Conservation (phyloP, 2,329 filamentous ascomycete genomes). For the Apiospora sp. region DNA sequence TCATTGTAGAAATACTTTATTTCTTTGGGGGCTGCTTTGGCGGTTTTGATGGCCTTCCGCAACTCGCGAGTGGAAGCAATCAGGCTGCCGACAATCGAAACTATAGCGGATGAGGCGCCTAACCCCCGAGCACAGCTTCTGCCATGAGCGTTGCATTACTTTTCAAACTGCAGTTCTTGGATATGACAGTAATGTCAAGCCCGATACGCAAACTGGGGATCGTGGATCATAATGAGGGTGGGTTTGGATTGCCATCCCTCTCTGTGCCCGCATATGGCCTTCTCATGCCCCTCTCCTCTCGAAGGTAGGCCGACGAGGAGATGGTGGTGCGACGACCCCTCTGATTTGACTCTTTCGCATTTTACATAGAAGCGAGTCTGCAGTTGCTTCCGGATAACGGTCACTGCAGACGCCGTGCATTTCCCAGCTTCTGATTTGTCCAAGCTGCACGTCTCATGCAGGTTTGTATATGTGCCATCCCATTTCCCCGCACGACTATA, state of each 20-base stretch:
- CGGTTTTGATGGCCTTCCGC: not conserved
- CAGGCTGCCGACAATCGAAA: slow-evolving; percentile 1
- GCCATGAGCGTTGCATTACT: not conserved
- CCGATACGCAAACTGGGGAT: no score
- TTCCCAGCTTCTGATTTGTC: slow-evolving; percentile 13
- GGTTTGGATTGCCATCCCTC: not conserved
- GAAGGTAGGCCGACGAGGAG: not conserved
- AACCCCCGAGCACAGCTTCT: slow-evolving; percentile 29
- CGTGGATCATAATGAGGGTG: not conserved
- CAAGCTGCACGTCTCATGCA: not conserved
- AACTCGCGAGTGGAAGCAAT: not conserved
- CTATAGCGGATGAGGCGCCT: slow-evolving; percentile 27
- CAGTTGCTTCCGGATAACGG: not conserved
- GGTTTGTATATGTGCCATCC: not conserved
- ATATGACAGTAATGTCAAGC: not conserved
- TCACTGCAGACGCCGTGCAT: not conserved
- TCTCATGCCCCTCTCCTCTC: not conserved
- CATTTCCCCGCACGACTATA: not conserved
- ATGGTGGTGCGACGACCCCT: not conserved
- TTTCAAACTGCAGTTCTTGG: not conserved
- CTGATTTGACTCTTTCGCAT: not conserved
- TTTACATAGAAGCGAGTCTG: not conserved
- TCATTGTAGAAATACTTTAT: not conserved
- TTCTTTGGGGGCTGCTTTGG: not conserved
- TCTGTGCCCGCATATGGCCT: not conserved